A percentile compares a stretch with the other conserved stretches of the same genome.
Conservation (phyloP, 495 filamentous ascomycete genomes). For the Aspergillus wentii region DNA sequence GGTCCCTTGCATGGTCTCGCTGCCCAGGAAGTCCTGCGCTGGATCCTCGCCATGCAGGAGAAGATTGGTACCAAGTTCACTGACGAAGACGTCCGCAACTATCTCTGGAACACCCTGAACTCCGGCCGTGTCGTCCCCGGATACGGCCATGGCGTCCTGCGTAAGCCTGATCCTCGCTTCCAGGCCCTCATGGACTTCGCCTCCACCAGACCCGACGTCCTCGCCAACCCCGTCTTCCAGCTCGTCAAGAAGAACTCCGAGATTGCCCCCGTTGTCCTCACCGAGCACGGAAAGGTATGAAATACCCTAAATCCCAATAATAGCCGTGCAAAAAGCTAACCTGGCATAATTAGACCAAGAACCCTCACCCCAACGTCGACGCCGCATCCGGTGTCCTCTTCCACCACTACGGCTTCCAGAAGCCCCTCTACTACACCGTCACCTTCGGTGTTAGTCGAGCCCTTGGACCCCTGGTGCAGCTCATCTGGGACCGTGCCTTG, state of each 20-base stretch:
- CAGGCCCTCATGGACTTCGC: constrained; percentile 96
- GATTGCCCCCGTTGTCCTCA: constrained; percentile 79
- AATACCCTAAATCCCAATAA: too few relatives aligned
- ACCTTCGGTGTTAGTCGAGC: constrained; percentile 94
- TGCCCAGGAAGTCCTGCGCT: constrained; percentile 94
- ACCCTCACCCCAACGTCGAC: constrained; percentile 96
- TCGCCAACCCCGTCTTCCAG: constrained; percentile 82
- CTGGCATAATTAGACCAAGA: constrained; percentile 68
- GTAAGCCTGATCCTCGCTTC: constrained; percentile 95
- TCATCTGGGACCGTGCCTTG: constrained; percentile 93
- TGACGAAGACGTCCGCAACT: constrained; percentile 72
- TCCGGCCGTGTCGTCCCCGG: constrained; percentile 93
- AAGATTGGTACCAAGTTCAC: constrained; percentile 73
- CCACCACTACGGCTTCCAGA: constrained; percentile 93
- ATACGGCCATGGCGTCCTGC: constrained; percentile 96
- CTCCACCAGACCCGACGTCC: constrained; percentile 73
- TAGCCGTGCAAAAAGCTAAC: too few relatives aligned
- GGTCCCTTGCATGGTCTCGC: constrained; percentile 93
- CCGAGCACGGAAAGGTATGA: constrained; percentile 82
- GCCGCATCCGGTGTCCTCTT: constrained; percentile 88
- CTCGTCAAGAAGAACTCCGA: constrained; percentile 83
- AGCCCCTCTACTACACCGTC: constrained; percentile 96
- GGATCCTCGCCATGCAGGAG: constrained; percentile 91
- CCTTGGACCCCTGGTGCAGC: constrained; percentile 83
- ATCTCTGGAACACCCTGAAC: constrained; percentile 90